phyloP scores from a whole-genome alignment of 768 basidiomycete species.

The Leccinum longicurvipes region DNA sequence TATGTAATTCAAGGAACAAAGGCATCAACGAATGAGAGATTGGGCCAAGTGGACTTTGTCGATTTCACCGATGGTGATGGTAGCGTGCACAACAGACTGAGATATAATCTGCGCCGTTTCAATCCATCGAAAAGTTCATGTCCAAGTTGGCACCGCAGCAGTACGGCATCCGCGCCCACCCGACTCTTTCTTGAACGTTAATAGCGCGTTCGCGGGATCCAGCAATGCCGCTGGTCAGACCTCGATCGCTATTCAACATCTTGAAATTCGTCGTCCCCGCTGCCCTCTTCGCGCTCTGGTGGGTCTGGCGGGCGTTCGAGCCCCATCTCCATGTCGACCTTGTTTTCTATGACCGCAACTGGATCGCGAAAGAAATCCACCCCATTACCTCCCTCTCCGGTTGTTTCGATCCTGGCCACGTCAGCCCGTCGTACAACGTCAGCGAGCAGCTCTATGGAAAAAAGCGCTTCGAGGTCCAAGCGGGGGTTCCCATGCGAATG shows the following conservation, averaged over 20 bases:
- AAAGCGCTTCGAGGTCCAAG: slow-evolving; percentile 69
- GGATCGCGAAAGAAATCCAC: slow-evolving; percentile 73
- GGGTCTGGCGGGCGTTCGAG: slow-evolving; percentile 58
- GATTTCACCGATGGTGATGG: no score
- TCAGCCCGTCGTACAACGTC: slow-evolving; percentile 68
- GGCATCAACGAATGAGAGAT: no score
- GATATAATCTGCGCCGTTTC: no score
- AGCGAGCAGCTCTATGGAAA: slow-evolving; percentile 59
- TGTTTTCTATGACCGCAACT: slow-evolving; percentile 69
- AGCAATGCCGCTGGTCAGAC: slow-evolving; percentile 9
- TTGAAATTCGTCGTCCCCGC: slow-evolving; percentile 45
- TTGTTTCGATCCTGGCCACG: slow-evolving; percentile 64
- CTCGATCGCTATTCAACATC: slow-evolving; percentile 35
- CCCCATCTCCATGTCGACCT: slow-evolving; percentile 74
- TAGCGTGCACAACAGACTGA: no score
- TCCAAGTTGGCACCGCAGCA: no score
- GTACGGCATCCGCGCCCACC: no score
- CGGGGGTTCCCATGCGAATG: slow-evolving; percentile 72
- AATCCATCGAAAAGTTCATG: no score
- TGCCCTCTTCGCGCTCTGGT: slow-evolving; percentile 26
- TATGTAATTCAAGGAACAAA: no score
- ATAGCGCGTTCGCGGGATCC: no score
- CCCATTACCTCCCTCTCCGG: slow-evolving; percentile 60
- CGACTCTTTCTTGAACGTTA: no score
- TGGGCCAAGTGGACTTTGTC: no score